Conservation (phyloP, 306 rosid species). For the Senna siamea region DNA sequence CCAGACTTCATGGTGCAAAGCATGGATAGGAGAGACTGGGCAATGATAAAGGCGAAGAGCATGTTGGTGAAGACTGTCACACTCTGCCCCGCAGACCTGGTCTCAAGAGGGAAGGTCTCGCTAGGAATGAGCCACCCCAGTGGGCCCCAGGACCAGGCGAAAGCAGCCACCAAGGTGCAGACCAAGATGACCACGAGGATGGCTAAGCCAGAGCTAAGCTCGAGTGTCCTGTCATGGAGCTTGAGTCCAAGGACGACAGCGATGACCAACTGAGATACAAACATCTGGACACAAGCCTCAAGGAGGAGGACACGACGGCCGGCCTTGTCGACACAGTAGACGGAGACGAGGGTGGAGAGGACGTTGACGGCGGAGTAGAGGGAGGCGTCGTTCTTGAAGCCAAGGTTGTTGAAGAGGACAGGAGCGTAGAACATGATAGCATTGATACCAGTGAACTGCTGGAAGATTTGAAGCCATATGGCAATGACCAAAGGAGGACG, state of each 20-base stretch:
- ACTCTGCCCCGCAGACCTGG: slow-evolving; percentile 86
- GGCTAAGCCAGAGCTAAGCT: slow-evolving; percentile 49
- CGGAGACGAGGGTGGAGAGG: slow-evolving; percentile 67
- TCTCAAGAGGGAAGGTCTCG: slow-evolving; percentile 84
- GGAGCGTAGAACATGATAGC: slow-evolving; percentile 95
- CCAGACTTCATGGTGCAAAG: slow-evolving; percentile 76
- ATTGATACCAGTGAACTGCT: slow-evolving; percentile 81
- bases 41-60: slow-evolving; percentile 74
- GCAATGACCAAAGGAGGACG: slow-evolving; percentile 64
- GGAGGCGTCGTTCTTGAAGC: slow-evolving; percentile 70
- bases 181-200: slow-evolving; percentile 67
- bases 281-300: slow-evolving; percentile 85
- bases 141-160: slow-evolving; percentile 99
- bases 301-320: slow-evolving; percentile 69
- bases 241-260: slow-evolving; percentile 65
- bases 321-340: slow-evolving; percentile 68
- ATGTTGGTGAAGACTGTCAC: slow-evolving; percentile 70
- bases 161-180: slow-evolving; percentile 68
- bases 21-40: slow-evolving; percentile 85
- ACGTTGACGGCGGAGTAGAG: slow-evolving; percentile 80
- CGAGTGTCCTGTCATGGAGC: slow-evolving; percentile 46
- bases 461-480: slow-evolving; percentile 52
- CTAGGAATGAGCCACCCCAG: slow-evolving; percentile 86
- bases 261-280: slow-evolving; percentile 65
- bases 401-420: slow-evolving; percentile 68